phyloP scores from a whole-genome alignment of 2,329 filamentous ascomycete species.

The Verticillium nonalfalfae region DNA sequence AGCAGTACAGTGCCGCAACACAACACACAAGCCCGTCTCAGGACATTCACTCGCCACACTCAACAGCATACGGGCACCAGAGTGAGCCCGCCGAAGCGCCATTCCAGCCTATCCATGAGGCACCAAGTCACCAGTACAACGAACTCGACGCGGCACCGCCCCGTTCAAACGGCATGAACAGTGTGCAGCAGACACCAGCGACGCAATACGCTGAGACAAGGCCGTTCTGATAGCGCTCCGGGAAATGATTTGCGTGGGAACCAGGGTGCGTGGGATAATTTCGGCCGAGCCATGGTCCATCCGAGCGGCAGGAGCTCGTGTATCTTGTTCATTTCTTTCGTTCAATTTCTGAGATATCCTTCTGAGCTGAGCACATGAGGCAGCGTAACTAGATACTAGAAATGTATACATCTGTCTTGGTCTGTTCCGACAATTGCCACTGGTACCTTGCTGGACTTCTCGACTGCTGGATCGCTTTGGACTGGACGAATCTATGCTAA shows the following conservation, averaged over 20 bases:
- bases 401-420: neutral
- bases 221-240: neutral
- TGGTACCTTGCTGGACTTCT: neutral
- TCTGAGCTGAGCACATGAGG: neutral
- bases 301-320: neutral
- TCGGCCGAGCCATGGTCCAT: neutral
- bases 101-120: slow-evolving; percentile 1
- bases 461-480: neutral
- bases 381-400: neutral
- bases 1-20: neutral
- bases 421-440: neutral
- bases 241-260: neutral
- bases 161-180: neutral
- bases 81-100: neutral
- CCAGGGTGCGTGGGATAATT: too few relatives aligned
- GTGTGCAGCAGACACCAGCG: slow-evolving; percentile 1
- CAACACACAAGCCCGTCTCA: neutral
- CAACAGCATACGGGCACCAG: neutral
- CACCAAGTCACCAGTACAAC: neutral
- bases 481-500: too few relatives aligned
- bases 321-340: neutral
- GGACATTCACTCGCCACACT: neutral
- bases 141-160: neutral
- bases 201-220: neutral
- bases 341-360: neutral